Percentiles rank a stretch among this genome's conserved stretches.
These are phyloP conservation scores for Diaporthe aspalathi DNA, from an alignment of 2,329 filamentous ascomycete genomes.

Conservation along the genomic window DNA sequence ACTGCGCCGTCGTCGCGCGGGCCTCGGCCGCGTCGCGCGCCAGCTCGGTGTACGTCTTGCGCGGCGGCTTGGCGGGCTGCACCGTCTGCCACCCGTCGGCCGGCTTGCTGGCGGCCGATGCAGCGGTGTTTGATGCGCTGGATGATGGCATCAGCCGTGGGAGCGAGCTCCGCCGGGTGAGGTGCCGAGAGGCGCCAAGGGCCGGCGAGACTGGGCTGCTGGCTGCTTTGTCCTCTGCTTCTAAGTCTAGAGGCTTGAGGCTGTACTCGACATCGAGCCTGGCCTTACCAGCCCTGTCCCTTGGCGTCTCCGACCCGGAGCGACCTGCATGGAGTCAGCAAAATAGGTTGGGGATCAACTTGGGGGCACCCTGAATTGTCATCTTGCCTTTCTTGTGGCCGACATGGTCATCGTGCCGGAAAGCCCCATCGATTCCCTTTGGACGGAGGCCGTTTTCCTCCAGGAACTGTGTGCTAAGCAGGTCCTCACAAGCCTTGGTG, in stretches of 20 bases:
- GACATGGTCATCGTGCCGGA: constrained; percentile 62
- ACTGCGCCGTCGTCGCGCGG: constrained; percentile 39
- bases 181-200: neutral
- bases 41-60: constrained; percentile 36
- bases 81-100: constrained; percentile 34
- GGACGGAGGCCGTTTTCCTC: constrained; percentile 71
- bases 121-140: constrained; percentile 45
- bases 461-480: constrained; percentile 83
- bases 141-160: constrained; percentile 18
- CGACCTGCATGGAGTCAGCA: constrained; percentile 32
- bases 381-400: constrained; percentile 49
- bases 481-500: constrained; percentile 78
- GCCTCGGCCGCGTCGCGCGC: constrained; percentile 29
- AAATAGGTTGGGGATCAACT: no score
- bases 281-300: constrained; percentile 35
- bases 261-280: constrained; percentile 36
- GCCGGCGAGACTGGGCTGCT: constrained; percentile 29
- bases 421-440: constrained; percentile 88
- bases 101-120: constrained; percentile 42
- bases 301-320: constrained; percentile 6
- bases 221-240: constrained; percentile 29
- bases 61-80: constrained; percentile 23
- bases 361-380: neutral
- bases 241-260: constrained; percentile 30
- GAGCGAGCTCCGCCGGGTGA: constrained; percentile 32